These are phyloP conservation scores for Ilyonectria robusta DNA, from an alignment of 2,329 filamentous ascomycete genomes.

Conservation along the genomic window DNA sequence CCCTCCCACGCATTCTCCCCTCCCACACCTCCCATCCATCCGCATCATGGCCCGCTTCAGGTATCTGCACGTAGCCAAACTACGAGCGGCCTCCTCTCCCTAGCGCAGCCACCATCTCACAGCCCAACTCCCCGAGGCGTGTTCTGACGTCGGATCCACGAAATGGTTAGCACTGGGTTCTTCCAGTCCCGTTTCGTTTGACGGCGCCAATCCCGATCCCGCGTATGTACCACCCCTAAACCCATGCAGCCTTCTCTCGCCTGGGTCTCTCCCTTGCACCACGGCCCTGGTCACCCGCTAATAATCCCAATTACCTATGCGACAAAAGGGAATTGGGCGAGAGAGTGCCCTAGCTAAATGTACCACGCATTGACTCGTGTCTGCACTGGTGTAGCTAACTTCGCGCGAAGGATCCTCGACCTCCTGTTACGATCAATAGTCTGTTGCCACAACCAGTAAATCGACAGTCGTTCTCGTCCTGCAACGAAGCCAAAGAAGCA, in stretches of 20 bases:
- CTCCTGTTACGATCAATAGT: not conserved
- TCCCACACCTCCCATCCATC: constrained; percentile 10
- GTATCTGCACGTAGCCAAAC: constrained; percentile 9
- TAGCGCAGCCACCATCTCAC: constrained; percentile 30
- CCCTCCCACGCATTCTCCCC: not conserved
- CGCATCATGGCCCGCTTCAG: constrained; percentile 13
- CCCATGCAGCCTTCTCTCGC: not conserved
- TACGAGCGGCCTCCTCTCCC: constrained; percentile 13
- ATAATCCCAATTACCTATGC: not conserved
- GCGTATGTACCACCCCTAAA: not conserved
- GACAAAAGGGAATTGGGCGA: not conserved
- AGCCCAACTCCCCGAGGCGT: constrained; percentile 5
- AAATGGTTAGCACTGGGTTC: constrained; percentile 8
- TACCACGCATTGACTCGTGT: no score
- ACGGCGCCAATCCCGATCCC: not conserved
- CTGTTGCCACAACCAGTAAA: not conserved
- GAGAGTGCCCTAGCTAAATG: no score
- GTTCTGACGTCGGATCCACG: constrained; percentile 18
- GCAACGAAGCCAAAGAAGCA: constrained; percentile 4
- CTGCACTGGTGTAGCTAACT: not conserved
- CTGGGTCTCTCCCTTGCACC: not conserved
- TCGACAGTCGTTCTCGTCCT: constrained; percentile 5
- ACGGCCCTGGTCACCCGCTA: not conserved
- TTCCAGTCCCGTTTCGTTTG: constrained; percentile 8
- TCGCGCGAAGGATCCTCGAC: not conserved